Percentiles rank a stretch among this genome's conserved stretches.
These are phyloP conservation scores for Tetrahymena borealis DNA, from an alignment of 73 alveolate species.

Conservation along the genomic window DNA sequence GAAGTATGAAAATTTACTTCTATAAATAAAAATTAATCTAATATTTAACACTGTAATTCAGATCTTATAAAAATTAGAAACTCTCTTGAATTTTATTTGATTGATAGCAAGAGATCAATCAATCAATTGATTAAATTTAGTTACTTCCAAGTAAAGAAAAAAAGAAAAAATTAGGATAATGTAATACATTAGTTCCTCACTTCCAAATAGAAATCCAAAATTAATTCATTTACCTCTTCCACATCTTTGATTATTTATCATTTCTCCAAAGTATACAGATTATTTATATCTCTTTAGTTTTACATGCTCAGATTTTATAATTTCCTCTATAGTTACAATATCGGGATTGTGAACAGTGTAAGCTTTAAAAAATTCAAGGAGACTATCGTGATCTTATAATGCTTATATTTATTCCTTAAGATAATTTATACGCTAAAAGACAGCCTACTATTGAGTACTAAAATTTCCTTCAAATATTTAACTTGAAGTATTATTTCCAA, in stretches of 20 bases:
- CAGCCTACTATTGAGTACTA: not conserved
- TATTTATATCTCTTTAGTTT: not conserved
- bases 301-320: not conserved
- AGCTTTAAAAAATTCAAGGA: not conserved
- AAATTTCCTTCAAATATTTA: not conserved
- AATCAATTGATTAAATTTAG: too few relatives aligned
- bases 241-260: slow-evolving; percentile 34
- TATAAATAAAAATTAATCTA: too few relatives aligned
- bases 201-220: too few relatives aligned
- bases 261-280: slow-evolving; percentile 20
- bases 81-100: too few relatives aligned
- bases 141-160: too few relatives aligned
- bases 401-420: not conserved
- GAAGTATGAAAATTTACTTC: too few relatives aligned
- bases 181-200: not conserved
- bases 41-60: too few relatives aligned
- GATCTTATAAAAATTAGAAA: too few relatives aligned
- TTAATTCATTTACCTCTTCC: slow-evolving; percentile 11
- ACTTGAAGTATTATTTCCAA: not conserved
- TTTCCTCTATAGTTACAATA: not conserved
- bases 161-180: too few relatives aligned
- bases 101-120: too few relatives aligned
- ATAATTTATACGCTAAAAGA: not conserved
- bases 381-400: not conserved
- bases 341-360: not conserved